Evolutionary conservation across 208 protist genomes (phyloP).

Genomic region (Trypanosoma scelopori): DNA sequence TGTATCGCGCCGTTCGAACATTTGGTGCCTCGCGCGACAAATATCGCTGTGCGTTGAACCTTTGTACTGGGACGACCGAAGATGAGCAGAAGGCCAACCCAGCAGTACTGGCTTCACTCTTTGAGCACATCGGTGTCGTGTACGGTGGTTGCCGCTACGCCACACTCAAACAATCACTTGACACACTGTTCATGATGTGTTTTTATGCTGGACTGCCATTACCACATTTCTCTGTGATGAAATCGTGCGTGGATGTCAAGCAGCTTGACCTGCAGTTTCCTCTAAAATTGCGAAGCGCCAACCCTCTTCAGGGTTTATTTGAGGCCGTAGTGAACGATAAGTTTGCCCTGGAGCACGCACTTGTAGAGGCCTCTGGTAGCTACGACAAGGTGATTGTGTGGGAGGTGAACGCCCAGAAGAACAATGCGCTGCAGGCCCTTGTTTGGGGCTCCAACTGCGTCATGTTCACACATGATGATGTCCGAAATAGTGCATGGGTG

Average conservation of each 20-base stretch:
- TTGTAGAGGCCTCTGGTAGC: constrained; percentile 20
- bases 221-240: constrained; percentile 54
- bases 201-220: constrained; percentile 68
- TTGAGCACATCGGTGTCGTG: constrained; percentile 36
- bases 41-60: constrained; percentile 45
- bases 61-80: constrained; percentile 44
- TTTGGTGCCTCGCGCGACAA: constrained; percentile 26
- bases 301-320: constrained; percentile 27
- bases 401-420: constrained; percentile 30
- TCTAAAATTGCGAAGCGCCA: constrained; percentile 23
- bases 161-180: constrained; percentile 52
- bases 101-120: constrained; percentile 38
- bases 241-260: constrained; percentile 23
- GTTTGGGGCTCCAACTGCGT: constrained; percentile 16
- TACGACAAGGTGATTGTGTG: constrained; percentile 45
- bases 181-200: constrained; percentile 76
- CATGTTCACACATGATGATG: constrained; percentile 3
- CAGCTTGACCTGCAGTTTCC: constrained; percentile 25
- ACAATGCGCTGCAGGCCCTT: constrained; percentile 12
- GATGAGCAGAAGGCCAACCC: constrained; percentile 33
- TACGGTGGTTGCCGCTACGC: constrained; percentile 61
- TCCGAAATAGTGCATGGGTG: constrained; percentile 8
- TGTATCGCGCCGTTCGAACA: constrained; percentile 37
- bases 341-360: constrained; percentile 13
- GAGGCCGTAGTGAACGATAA: constrained; percentile 23